Base-by-base conservation (phyloP, 2,329 filamentous ascomycete genomes). In the Acrocalymma vagum region DNA sequence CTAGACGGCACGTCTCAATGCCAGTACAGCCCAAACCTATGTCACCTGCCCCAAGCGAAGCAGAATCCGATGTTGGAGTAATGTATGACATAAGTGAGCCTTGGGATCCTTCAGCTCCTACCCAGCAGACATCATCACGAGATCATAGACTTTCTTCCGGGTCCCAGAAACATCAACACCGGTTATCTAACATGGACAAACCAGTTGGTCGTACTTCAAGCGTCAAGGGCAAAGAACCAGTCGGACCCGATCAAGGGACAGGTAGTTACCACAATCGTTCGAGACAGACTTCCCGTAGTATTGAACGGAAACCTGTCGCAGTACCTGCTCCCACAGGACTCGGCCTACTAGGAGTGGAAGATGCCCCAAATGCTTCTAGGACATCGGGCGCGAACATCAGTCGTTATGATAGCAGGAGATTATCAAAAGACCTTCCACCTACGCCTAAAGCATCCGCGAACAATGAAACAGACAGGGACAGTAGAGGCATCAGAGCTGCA, bases 1-100 rank as follows among this genome's bases (percentile, higher is more conserved):
- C 46, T 13, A 57, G 53, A 34, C 64, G 65, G 25, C 60, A 68
- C 51, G 65, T 62, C 14, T 69, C 66, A 6, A 62, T 66, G 54
- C 67, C 66, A 2, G 41, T 52, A 20, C 54, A 58, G 33, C 45
- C 48, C 24, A 42, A 51, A 26, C 38, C 54, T 3, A 48, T 45
- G 29, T 54, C 57, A 8, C 60, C 60, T 4, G 53, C 49, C 13
- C 47, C 58, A n/a, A 55, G 55, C 27, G 58, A 62, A 16, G 14
- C 62, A 16, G 63, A 60, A 17, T 63, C 58, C 7, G 64, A 67
- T 7, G 56, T 59, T 34, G 60, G 45, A 5, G 42, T 53, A 17
- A 44, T 42, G 15, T 61, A 66, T 25, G 66, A 70, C 33, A 28
- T 70, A 21, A 65, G 52, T 17, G 61, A 66, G 14, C 64, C 66